Conservation (phyloP, 2,329 filamentous ascomycete genomes). For the Cordyceps cicadae region DNA sequence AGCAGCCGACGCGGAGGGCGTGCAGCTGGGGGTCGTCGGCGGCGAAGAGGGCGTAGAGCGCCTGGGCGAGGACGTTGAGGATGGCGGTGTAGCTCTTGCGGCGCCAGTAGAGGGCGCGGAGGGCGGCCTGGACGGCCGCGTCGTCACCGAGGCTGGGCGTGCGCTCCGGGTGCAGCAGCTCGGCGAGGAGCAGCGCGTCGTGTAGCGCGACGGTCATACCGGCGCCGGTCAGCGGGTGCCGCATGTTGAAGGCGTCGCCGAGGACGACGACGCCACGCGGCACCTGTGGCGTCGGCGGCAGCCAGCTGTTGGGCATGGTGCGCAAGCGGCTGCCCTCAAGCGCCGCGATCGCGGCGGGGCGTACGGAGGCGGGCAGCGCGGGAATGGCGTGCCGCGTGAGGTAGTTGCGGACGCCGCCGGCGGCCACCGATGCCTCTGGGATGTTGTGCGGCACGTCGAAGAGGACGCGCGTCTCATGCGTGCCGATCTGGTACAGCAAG, state of each 20-base stretch:
- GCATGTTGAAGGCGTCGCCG: constrained; percentile 97
- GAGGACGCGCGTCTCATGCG: constrained; percentile 83
- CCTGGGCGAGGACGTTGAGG: constrained; percentile 96
- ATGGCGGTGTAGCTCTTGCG: constrained; percentile 76
- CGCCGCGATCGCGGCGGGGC: constrained; percentile 65
- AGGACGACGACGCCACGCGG: constrained; percentile 64
- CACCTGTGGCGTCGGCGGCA: constrained; percentile 61
- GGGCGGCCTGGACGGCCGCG: constrained; percentile 54
- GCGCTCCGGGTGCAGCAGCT: constrained; percentile 60
- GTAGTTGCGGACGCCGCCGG: constrained; percentile 79
- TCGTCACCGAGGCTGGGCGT: constrained; percentile 65
- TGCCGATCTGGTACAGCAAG: constrained; percentile 93
- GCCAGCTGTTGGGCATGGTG: constrained; percentile 93
- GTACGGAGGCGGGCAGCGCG: constrained; percentile 61
- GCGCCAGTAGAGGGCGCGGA: constrained; percentile 75
- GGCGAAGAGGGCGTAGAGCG: constrained; percentile 84
- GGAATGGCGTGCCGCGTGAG: constrained; percentile 74
- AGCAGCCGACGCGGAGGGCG: constrained; percentile 82
- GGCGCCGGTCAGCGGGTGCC: constrained; percentile 92
- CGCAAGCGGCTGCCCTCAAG: constrained; percentile 66
- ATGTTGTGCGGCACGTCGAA: constrained; percentile 78
- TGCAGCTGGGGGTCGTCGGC: constrained; percentile 70
- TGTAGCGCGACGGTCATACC: constrained; percentile 98
- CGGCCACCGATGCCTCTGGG: constrained; percentile 61
- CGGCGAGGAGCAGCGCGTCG: constrained; percentile 71